A percentile compares a stretch with the other conserved stretches of the same genome.
Conservation (phyloP, 2,329 filamentous ascomycete species). For the Tothia fuscella region DNA sequence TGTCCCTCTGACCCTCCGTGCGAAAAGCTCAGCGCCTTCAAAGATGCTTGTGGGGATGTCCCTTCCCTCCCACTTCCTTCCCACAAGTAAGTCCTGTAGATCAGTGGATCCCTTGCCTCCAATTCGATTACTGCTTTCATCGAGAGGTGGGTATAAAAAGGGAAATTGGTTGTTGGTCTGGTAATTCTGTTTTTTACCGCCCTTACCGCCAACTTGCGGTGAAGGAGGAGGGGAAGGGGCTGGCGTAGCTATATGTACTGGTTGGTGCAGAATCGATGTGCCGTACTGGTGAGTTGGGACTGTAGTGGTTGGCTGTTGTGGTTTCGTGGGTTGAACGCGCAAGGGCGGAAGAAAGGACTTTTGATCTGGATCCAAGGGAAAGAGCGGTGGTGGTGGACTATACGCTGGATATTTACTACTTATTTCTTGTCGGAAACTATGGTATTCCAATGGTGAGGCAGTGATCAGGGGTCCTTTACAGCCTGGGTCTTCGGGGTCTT, state of each 20-base stretch:
- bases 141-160: slow-evolving; percentile 89
- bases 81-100: slow-evolving; percentile 67
- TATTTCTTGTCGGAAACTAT: slow-evolving; percentile 91
- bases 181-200: slow-evolving; percentile 97
- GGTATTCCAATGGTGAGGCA: slow-evolving; percentile 89
- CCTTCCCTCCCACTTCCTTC: slow-evolving; percentile 81
- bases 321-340: slow-evolving; percentile 55
- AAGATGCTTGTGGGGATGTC: slow-evolving; percentile 90
- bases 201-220: slow-evolving; percentile 78
- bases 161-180: slow-evolving; percentile 99
- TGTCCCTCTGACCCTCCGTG: slow-evolving; percentile 79
- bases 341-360: slow-evolving; percentile 81
- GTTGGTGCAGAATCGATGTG: slow-evolving; percentile 78
- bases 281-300: slow-evolving; percentile 37
- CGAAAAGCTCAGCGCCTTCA: slow-evolving; percentile 87
- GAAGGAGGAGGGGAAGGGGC: slow-evolving; percentile 92
- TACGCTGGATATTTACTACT: slow-evolving; percentile 97
- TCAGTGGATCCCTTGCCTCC: slow-evolving; percentile 80
- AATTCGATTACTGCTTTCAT: slow-evolving; percentile 76
- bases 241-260: slow-evolving; percentile 96
- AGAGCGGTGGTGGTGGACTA: slow-evolving; percentile 69
- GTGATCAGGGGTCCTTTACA: slow-evolving; percentile 71
- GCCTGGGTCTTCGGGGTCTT: slow-evolving; percentile 40
- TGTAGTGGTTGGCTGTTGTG: slow-evolving; percentile 37
- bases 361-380: slow-evolving; percentile 81